Base-by-base conservation (phyloP, 2,329 filamentous ascomycete genomes). In the Chaetomiaceae sp. region DNA sequence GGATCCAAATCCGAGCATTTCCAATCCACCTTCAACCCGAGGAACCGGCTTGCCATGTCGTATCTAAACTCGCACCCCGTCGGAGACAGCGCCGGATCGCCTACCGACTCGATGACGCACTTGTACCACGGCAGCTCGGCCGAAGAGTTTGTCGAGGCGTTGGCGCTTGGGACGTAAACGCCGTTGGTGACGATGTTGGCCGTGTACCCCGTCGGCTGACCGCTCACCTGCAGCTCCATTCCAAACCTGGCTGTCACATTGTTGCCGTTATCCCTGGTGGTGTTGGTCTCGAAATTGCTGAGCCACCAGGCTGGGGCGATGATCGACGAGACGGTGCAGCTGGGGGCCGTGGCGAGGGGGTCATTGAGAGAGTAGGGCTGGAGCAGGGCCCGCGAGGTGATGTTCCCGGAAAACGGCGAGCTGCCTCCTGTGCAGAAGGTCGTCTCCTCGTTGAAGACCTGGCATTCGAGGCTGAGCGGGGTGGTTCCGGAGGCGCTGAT, bases 271-370 rank as follows among this genome's bases (percentile, higher is more conserved):
- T 32, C 23, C 0, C 34, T 30, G 0, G 55, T 50, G 7, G 47
- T 48, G 34, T 44, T 44, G 29, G 53, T 51, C 51, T 58, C 54
- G 41, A 63, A 59, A 30, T 54, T 40, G 53, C 56, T 55, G 25
- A 65, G 46, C 16, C 46, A 53, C 61, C 61, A 62, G 2, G 58
- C 49, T 1, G 63, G 63, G 3, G 54, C 29, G 5, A 62, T 33
- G 14, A 64, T 38, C 1, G 63, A 64, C 3, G 62, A 55, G 32
- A 61, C 47, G 21, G 62, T 65, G 53, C 62, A 63, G 36, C 60
- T 57, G 36, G 60, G 54, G 20, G 47, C 38, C 0, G 54, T 52
- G 0, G 57, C 55, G 13, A 62, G 37, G 5, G 62, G 61, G 52
- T 63, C 63, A 32, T 51, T 42, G 34, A 65, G 57, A 3, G 60